Percentiles rank a stretch among this genome's conserved stretches.
Evolutionary conservation across 176 grass and related monocot genomes (phyloP).

Genomic region (Elaeis guineensis): DNA sequence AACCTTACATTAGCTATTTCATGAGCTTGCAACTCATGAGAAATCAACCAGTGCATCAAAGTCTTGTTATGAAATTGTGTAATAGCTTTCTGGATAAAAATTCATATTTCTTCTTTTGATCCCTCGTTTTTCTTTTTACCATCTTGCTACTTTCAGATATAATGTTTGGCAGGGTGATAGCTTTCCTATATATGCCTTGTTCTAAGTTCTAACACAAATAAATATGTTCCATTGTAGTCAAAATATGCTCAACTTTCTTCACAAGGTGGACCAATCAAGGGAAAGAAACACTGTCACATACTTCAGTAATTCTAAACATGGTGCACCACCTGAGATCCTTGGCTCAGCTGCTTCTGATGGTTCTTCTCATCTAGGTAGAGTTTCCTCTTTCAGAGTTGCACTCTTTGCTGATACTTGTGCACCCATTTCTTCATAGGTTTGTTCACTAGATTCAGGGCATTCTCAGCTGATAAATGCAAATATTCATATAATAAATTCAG

Average conservation of each 20-base stretch:
- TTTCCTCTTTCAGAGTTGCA: conserved; percentile 3
- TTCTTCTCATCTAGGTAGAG: conserved; percentile 33
- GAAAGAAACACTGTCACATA: conserved; percentile 19
- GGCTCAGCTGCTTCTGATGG: conserved; percentile 31
- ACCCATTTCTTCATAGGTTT: conserved; percentile 9
- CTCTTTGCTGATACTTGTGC: conserved; percentile 11
- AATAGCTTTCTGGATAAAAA: no score
- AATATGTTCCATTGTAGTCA: conserved; percentile 57
- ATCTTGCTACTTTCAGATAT: no score
- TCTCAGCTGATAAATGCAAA: conserved; percentile 1
- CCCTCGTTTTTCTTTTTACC: no score
- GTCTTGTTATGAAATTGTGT: no score
- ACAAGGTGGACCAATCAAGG: conserved; percentile 71
- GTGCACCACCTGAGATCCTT: conserved; percentile 22
- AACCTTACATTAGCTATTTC: no score
- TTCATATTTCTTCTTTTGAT: no score
- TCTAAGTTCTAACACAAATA: not conserved
- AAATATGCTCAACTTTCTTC: conserved; percentile 90
- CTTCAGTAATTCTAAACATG: no score
- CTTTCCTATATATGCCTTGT: not conserved
- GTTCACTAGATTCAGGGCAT: conserved; percentile 8
- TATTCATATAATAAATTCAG: conserved; percentile 32
- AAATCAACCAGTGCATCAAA: no score
- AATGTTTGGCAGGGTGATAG: no score
- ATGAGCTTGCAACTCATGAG: no score